Evolutionary conservation across 345 rosid genomes (phyloP).

Genomic region (Sonneratia alba): DNA sequence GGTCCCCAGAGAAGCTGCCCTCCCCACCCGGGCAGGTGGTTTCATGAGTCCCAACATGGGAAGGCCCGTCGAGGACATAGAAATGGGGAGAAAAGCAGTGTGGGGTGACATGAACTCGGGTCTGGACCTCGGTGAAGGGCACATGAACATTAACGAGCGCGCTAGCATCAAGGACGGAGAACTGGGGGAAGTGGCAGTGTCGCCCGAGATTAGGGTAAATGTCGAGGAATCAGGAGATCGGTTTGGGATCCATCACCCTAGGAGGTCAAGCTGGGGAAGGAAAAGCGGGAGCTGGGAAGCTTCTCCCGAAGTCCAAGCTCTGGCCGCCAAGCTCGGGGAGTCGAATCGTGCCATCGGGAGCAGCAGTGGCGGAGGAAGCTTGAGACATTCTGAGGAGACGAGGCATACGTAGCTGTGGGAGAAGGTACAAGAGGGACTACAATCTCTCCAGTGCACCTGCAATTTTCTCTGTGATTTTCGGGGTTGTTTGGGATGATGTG

Average conservation of each 20-base stretch:
- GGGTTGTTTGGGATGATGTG: too few relatives aligned
- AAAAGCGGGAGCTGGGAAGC: conserved; percentile 79
- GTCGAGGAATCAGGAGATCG: conserved; percentile 61
- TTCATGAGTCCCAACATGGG: conserved; percentile 98
- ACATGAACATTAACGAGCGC: conserved; percentile 44
- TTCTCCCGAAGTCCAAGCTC: conserved; percentile 81
- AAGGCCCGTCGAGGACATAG: conserved; percentile 77
- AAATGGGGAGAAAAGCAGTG: conserved; percentile 92
- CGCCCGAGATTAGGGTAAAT: conserved; percentile 59
- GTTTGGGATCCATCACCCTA: conserved; percentile 46
- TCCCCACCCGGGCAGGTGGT: conserved; percentile 48
- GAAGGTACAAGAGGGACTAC: not conserved
- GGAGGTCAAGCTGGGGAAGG: conserved; percentile 75
- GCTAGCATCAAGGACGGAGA: conserved; percentile 75
- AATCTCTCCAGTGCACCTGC: not conserved
- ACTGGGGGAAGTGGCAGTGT: conserved; percentile 37
- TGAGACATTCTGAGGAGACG: conserved; percentile 22
- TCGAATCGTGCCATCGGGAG: conserved; percentile 54
- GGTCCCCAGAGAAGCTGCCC: conserved; percentile 61
- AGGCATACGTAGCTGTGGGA: conserved; percentile 27
- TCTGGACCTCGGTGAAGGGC: conserved; percentile 54
- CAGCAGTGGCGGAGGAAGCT: conserved; percentile 35
- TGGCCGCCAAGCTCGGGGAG: conserved; percentile 86
- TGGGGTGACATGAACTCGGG: conserved; percentile 74
- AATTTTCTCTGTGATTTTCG: too few relatives aligned